Base-by-base conservation (phyloP, 306 rosid genomes). In the Ormosia semicastrata region DNA sequence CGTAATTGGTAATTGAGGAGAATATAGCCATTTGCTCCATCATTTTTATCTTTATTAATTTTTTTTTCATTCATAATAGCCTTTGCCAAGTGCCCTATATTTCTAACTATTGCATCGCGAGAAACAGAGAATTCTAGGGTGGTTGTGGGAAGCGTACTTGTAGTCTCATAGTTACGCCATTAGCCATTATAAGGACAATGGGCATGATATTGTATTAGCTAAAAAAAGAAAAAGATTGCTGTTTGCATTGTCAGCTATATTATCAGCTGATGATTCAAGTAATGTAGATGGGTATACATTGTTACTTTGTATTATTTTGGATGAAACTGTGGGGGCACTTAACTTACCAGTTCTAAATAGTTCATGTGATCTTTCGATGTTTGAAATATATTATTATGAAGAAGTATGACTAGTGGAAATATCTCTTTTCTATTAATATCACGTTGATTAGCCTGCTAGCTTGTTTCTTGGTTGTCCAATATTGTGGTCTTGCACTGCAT, bases 211-310 rank as follows among this genome's bases (percentile, higher is more conserved):
- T 50, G 30, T 80, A 66, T 70, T 85, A 34, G 76, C 69, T 77
- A 17, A 8, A 36, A 49, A 24, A 24, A 24, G 24, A 24, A 24
- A 43, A 24, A 24, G 24, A 24, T 24, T 24, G 24, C 1, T 0
- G 24, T 24, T 24, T 24, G 24, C 24, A 24, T 24, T 24, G 24
- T 24, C 24, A 24, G 24, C 24, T 24, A 24, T 24, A 24, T 24
- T 24, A 79, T 88, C 95, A 76, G 86, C 85, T 59, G 92, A 79
- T 82, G 90, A 85, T 74, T 85, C 89, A 78, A 92, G 85, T 88
- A 90, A 87, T 69, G 67, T 79, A 43, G 94, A 92, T 67, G 88
- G 94, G 99, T 96, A 93, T 83, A 30, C 66, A 43, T 83, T 79
- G 39, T 47, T 75, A 76, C 82, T 37, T 32, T 43, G 0, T 81